These are phyloP conservation scores for Aspergillus clavatus DNA, from an alignment of 2,329 filamentous ascomycete species.

Conservation along the genomic window DNA sequence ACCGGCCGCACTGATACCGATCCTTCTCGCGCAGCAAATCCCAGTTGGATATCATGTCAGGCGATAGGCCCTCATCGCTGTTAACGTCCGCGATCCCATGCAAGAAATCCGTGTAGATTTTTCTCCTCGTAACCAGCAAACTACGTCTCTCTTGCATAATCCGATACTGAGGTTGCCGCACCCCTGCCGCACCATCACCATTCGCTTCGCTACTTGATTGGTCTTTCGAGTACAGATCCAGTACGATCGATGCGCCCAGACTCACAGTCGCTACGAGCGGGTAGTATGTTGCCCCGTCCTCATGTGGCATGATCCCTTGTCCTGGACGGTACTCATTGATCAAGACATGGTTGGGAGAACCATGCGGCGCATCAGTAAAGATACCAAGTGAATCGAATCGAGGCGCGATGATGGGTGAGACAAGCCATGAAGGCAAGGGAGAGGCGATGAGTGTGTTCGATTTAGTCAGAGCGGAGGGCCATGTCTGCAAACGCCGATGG, in stretches of 20 bases:
- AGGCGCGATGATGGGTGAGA: slow-evolving; percentile 58
- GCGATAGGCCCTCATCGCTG: slow-evolving; percentile 61
- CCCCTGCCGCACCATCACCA: slow-evolving; percentile 8
- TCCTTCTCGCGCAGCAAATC: slow-evolving; percentile 44
- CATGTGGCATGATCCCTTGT: slow-evolving; percentile 95
- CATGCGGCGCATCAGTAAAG: slow-evolving; percentile 64
- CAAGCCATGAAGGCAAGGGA: slow-evolving; percentile 68
- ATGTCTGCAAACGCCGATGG: slow-evolving; percentile 85
- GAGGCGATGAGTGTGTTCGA: slow-evolving; percentile 69
- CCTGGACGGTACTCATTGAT: slow-evolving; percentile 88
- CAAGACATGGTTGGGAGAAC: slow-evolving; percentile 79
- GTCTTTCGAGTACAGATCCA: slow-evolving; percentile 68
- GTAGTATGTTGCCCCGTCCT: slow-evolving; percentile 84
- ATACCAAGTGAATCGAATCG: slow-evolving; percentile 48
- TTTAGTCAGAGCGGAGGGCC: slow-evolving; percentile 76
- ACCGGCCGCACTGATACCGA: slow-evolving; percentile 38
- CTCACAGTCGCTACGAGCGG: slow-evolving; percentile 88
- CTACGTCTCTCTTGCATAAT: slow-evolving; percentile 84
- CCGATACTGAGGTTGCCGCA: slow-evolving; percentile 39
- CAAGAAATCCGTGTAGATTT: slow-evolving; percentile 53
- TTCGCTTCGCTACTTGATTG: slow-evolving; percentile 17
- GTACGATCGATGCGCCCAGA: slow-evolving; percentile 69
- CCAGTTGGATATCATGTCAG: slow-evolving; percentile 54
- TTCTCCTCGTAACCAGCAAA: slow-evolving; percentile 52
- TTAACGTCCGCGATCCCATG: slow-evolving; percentile 55